Evolutionary conservation across 2,329 filamentous ascomycete genomes (phyloP).

Genomic region (Fonsecaea pugnacius): DNA sequence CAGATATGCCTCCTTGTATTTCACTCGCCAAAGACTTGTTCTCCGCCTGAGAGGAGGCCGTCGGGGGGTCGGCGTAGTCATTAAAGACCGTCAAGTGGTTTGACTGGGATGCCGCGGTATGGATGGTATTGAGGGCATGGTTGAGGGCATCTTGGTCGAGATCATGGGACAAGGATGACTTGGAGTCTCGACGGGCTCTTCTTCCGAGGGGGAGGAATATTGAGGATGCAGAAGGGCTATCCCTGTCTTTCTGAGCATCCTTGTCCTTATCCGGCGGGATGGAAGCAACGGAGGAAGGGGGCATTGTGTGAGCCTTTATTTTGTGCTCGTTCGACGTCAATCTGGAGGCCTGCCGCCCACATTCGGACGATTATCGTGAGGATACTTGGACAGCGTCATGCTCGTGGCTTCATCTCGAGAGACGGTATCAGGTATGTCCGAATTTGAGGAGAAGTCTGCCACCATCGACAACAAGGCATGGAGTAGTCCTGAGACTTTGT

Average conservation of each 20-base stretch:
- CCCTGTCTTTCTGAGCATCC: conserved; percentile 9
- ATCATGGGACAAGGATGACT: conserved; percentile 57
- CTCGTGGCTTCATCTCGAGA: conserved; percentile 13
- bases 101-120: conserved; percentile 83
- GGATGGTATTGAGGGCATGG: conserved; percentile 82
- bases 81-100: conserved; percentile 90
- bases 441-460: conserved; percentile 5
- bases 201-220: conserved; percentile 51
- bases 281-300: conserved; percentile 13
- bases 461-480: neutral
- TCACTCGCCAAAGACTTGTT: conserved; percentile 73
- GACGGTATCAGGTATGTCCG: neutral
- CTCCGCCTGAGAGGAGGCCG: conserved; percentile 66
- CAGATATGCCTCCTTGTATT: conserved; percentile 82
- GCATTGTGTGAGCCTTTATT: neutral
- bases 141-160: conserved; percentile 75
- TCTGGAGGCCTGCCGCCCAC: conserved; percentile 28
- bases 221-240: conserved; percentile 52
- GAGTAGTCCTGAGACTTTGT: neutral
- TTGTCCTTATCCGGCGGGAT: conserved; percentile 37
- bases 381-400: conserved; percentile 25
- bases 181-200: conserved; percentile 50
- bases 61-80: conserved; percentile 72
- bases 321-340: neutral
- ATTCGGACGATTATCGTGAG: conserved; percentile 20